Percentiles rank a stretch among this genome's conserved stretches.
These are phyloP conservation scores for Styphnolobium japonicum DNA, from an alignment of 306 rosid species.

Conservation along the genomic window DNA sequence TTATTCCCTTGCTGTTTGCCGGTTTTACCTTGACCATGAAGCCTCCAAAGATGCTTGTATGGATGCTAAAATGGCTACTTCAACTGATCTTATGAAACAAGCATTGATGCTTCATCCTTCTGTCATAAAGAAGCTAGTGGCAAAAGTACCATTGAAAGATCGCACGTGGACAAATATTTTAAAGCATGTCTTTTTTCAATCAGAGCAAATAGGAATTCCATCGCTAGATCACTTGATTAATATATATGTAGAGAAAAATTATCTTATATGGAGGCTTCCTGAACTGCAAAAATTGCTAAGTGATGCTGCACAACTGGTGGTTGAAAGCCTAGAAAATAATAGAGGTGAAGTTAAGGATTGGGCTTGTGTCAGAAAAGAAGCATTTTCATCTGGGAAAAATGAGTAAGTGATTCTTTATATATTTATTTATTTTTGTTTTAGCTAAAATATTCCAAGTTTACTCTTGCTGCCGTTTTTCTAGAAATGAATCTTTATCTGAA, in stretches of 20 bases:
- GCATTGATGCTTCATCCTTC: slow-evolving; percentile 97
- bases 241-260: slow-evolving; percentile 81
- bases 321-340: slow-evolving; percentile 61
- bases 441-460: background rate
- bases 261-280: slow-evolving; percentile 92
- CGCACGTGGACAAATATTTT: slow-evolving; percentile 62
- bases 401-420: slow-evolving; percentile 56
- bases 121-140: slow-evolving; percentile 70
- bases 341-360: slow-evolving; percentile 64
- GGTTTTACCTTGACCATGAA: slow-evolving; percentile 69
- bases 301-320: slow-evolving; percentile 64
- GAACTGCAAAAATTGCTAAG: slow-evolving; percentile 72
- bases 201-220: slow-evolving; percentile 64
- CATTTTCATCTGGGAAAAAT: slow-evolving; percentile 84
- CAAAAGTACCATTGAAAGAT: slow-evolving; percentile 91
- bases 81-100: slow-evolving; percentile 88
- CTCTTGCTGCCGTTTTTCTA: background rate
- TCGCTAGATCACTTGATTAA: slow-evolving; percentile 84
- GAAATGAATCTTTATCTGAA: background rate
- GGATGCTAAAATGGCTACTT: slow-evolving; percentile 53
- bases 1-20: slow-evolving; percentile 81
- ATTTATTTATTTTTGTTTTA: background rate
- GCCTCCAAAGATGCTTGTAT: slow-evolving; percentile 36
- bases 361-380: slow-evolving; percentile 92
- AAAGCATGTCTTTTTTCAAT: slow-evolving; percentile 60